These are phyloP conservation scores for Yamadazyma buinensis DNA, from an alignment of 1,139 yeast species.

Conservation along the genomic window DNA sequence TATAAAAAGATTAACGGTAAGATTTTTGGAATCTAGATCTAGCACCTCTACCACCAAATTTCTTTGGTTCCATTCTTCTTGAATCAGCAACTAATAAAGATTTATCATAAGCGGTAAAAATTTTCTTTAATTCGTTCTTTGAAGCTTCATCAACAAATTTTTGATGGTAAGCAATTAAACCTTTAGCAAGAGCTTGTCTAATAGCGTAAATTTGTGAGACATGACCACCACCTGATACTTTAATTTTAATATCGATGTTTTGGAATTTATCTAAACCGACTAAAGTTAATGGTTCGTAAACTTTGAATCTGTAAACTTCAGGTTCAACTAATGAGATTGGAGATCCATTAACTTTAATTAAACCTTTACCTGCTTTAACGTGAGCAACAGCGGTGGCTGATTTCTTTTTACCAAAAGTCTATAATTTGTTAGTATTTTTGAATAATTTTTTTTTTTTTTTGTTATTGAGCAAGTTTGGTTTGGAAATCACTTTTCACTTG, in stretches of 20 bases:
- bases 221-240: constrained; percentile 99
- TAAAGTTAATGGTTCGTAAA: constrained; percentile 97
- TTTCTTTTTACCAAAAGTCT: constrained; percentile 99
- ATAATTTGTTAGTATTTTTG: constrained; percentile 32
- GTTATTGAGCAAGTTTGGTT: too few relatives aligned
- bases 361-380: constrained; percentile 99
- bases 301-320: constrained; percentile 98
- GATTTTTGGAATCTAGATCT: constrained; percentile 99
- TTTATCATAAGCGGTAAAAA: constrained; percentile 97
- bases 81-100: constrained; percentile 99
- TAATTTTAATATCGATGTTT: constrained; percentile 97
- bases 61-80: constrained; percentile 99
- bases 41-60: constrained; percentile 99
- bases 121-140: constrained; percentile 98
- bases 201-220: constrained; percentile 99
- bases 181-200: constrained; percentile 99
- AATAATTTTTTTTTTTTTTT: too few relatives aligned
- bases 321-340: constrained; percentile 99
- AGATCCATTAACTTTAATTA: constrained; percentile 97
- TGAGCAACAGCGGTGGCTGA: constrained; percentile 99
- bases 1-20: constrained; percentile 71
- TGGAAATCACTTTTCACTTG: too few relatives aligned
- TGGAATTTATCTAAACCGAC: constrained; percentile 99
- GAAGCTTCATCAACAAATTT: constrained; percentile 99
- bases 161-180: constrained; percentile 99